Evolutionary conservation across 257 asterid species (phyloP).

Genomic region (Penstemon barbatus): DNA sequence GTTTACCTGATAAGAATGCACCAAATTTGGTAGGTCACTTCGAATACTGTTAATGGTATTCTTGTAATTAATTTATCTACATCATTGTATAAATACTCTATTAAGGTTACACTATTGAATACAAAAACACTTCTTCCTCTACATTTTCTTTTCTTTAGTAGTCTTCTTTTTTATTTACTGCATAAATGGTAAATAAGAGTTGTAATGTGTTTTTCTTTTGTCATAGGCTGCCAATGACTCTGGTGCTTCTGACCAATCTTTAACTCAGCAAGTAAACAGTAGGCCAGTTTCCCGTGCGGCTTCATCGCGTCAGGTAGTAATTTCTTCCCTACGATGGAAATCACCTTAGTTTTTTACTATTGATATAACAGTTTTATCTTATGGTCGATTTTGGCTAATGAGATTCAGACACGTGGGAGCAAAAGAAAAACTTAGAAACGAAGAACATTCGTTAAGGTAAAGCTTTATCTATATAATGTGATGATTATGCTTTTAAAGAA

Average conservation of each 20-base stretch:
- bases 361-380: not conserved
- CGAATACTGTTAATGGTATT: no score
- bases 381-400: not conserved
- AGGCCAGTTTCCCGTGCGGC: not conserved
- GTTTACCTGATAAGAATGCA: slow-evolving; percentile 14
- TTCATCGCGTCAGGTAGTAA: slow-evolving; percentile 25
- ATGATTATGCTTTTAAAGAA: no score
- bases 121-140: no score
- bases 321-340: no score
- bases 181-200: not conserved
- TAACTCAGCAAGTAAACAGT: slow-evolving; percentile 13
- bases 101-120: not conserved
- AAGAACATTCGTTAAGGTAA: no score
- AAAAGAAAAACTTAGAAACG: slow-evolving; percentile 7
- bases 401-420: slow-evolving; percentile 15
- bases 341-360: no score
- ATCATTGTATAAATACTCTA: no score
- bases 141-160: no score
- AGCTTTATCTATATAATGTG: no score
- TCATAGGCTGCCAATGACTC: slow-evolving; percentile 22
- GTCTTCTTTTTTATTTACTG: not conserved
- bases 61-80: no score
- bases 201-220: not conserved
- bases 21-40: slow-evolving; percentile 25
- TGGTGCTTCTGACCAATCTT: slow-evolving; percentile 18